phyloP scores from a whole-genome alignment of 371 early-diverging fungal species.

The Mucor irregularis region DNA sequence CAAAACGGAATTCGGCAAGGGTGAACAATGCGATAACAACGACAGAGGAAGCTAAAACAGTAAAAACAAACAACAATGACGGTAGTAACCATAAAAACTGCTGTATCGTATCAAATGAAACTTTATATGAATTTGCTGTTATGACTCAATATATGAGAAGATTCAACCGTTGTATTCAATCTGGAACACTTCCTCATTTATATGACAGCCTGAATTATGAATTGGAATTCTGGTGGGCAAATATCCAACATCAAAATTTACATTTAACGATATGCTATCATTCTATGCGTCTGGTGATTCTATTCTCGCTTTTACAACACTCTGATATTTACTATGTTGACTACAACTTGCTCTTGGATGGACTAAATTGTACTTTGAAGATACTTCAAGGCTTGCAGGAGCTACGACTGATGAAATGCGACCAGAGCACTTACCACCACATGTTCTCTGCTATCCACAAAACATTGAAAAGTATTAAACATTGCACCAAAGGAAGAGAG shows the following conservation, averaged over 20 bases:
- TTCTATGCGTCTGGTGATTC: conserved; percentile 39
- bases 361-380: conserved; percentile 29
- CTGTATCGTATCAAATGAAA: conserved; percentile 13
- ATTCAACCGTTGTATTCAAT: conserved; percentile 31
- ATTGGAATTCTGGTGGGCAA: conserved; percentile 27
- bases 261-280: conserved; percentile 42
- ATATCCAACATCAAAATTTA: not conserved
- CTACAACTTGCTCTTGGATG: conserved; percentile 30
- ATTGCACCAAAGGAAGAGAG: conserved; percentile 2
- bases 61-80: not conserved
- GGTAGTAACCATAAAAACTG: not conserved
- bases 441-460: conserved; percentile 52
- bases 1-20: too few species aligned
- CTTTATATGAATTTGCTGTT: conserved; percentile 22
- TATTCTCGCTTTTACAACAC: conserved; percentile 32
- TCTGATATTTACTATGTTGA: not conserved
- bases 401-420: conserved; percentile 36
- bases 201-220: conserved; percentile 15
- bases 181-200: conserved; percentile 20
- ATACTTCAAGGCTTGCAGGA: conserved; percentile 33
- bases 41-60: not conserved
- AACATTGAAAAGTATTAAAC: conserved; percentile 24
- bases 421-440: conserved; percentile 51
- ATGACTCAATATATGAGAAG: conserved; percentile 39
- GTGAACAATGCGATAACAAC: too few species aligned